Conservation (phyloP, 2,329 filamentous ascomycete species). For the Diaporthe nobilis region DNA sequence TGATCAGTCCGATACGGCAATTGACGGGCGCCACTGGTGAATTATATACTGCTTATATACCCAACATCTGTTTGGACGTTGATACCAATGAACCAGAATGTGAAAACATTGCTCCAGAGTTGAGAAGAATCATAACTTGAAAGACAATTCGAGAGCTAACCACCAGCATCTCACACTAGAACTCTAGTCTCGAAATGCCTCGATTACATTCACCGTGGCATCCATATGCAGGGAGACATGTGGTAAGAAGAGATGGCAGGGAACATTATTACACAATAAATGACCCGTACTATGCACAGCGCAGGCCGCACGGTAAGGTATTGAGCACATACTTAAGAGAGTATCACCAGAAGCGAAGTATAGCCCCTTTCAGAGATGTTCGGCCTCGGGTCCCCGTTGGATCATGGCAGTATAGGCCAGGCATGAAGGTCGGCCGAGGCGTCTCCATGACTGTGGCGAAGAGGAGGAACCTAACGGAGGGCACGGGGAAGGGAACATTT, state of each 20-base stretch:
- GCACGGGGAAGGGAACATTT: background rate
- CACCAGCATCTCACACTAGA: background rate
- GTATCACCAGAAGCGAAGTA: background rate
- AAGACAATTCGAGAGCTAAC: background rate
- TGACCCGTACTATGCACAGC: background rate
- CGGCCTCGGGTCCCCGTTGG: background rate
- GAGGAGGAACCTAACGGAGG: accelerated
- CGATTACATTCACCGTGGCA: background rate
- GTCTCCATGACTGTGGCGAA: background rate
- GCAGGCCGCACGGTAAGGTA: background rate
- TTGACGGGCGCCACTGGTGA: background rate
- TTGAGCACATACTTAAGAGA: accelerated
- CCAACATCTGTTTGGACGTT: too few species aligned
- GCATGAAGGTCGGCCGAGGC: background rate
- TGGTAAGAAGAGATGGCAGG: background rate
- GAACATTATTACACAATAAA: background rate
- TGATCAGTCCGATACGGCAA: background rate
- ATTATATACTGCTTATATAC: background rate
- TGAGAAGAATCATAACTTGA: too few species aligned
- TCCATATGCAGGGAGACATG: background rate
- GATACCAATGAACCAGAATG: too few species aligned
- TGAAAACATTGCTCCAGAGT: too few species aligned
- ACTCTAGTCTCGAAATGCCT: background rate
- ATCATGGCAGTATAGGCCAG: background rate
- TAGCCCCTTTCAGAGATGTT: accelerated